Conservation (phyloP, 2,329 filamentous ascomycete genomes). For the Byssoonygena ceratinophila region DNA sequence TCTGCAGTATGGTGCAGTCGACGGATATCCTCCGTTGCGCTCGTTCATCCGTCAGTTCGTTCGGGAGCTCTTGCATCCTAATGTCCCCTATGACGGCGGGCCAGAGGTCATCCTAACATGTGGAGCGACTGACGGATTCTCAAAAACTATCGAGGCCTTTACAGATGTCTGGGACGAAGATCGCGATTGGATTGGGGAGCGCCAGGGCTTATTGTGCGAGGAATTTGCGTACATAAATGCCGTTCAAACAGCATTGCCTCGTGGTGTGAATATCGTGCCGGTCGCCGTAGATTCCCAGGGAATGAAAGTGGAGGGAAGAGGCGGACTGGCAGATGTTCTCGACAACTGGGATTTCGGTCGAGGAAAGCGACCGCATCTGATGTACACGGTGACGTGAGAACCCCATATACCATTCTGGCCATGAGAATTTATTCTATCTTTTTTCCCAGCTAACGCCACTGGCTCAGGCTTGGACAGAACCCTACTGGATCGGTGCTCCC, state of each 20-base stretch:
- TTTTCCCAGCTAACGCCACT: not conserved
- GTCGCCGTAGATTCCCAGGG: conserved; percentile 69
- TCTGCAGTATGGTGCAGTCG: conserved; percentile 74
- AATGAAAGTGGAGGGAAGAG: conserved; percentile 62
- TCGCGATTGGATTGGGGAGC: conserved; percentile 54
- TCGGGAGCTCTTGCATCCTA: conserved; percentile 65
- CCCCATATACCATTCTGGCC: no score
- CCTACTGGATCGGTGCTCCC: conserved; percentile 69
- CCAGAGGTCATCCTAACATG: conserved; percentile 69
- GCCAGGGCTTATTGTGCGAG: conserved; percentile 71
- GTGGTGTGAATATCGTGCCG: conserved; percentile 61
- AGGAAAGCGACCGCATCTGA: conserved; percentile 66
- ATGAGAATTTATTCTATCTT: not conserved
- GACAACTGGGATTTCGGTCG: conserved; percentile 67
- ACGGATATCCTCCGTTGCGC: conserved; percentile 69
- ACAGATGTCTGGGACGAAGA: conserved; percentile 63
- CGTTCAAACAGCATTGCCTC: conserved; percentile 54
- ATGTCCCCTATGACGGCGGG: conserved; percentile 65
- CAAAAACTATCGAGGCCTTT: conserved; percentile 65
- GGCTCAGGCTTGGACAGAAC: conserved; percentile 70
- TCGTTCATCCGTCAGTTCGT: conserved; percentile 71
- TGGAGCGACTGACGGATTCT: conserved; percentile 76
- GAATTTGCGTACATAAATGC: conserved; percentile 72
- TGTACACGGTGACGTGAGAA: conserved; percentile 82
- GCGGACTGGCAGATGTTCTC: conserved; percentile 66